phyloP scores from a whole-genome alignment of 2,329 filamentous ascomycete genomes.

The Aspergillus sp. region DNA sequence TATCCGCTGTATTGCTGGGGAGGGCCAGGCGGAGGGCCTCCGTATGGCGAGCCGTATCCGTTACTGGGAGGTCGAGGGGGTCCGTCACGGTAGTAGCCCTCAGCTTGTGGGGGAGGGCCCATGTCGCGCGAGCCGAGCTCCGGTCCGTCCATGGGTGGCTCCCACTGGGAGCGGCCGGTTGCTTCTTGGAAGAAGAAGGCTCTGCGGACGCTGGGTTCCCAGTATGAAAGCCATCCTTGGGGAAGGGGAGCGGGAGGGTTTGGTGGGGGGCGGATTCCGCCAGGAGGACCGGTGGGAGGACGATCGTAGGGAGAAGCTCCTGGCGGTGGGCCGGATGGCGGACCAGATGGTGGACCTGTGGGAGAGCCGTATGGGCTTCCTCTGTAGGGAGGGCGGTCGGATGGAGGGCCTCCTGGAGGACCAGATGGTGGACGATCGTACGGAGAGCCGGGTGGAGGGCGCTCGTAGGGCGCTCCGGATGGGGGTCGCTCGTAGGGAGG shows the following conservation, averaged over 20 bases:
- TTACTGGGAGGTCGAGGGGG: constrained; percentile 6
- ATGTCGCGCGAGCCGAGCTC: constrained; percentile 19
- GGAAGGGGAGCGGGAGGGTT: constrained; percentile 50
- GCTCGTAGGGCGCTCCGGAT: constrained; percentile 6
- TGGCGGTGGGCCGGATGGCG: neutral
- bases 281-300: constrained; percentile 17
- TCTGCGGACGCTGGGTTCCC: constrained; percentile 56
- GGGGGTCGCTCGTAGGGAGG: constrained; percentile 7
- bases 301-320: constrained; percentile 2
- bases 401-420: constrained; percentile 2
- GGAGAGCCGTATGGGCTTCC: constrained; percentile 1
- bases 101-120: constrained; percentile 14
- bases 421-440: neutral
- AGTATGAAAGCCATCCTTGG: constrained; percentile 59
- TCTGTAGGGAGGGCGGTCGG: constrained; percentile 1
- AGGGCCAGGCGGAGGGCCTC: constrained; percentile 5
- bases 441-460: constrained; percentile 5
- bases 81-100: constrained; percentile 15
- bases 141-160: constrained; percentile 42
- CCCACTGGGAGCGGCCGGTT: constrained; percentile 61
- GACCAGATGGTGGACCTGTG: neutral
- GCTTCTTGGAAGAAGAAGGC: constrained; percentile 63
- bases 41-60: neutral
- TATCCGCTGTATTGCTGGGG: too few relatives aligned
- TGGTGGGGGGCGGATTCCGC: constrained; percentile 25